Conservation (phyloP, 306 rosid species). For the Malus asiatica region DNA sequence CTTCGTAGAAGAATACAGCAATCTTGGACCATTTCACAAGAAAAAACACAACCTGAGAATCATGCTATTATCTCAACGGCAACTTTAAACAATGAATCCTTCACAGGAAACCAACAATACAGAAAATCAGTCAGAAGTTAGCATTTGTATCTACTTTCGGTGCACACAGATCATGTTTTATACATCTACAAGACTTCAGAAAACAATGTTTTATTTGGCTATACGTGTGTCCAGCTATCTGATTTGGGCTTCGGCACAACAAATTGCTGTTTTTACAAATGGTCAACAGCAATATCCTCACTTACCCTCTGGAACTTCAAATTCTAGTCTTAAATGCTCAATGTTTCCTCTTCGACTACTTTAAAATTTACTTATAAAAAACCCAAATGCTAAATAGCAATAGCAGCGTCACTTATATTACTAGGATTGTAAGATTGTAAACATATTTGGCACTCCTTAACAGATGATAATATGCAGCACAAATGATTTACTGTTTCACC, state of each 20-base stretch:
- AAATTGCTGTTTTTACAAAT: not conserved
- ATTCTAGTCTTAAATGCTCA: no score
- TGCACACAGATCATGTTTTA: conserved; percentile 3
- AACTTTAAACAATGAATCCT: not conserved
- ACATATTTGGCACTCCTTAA: no score
- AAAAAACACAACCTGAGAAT: not conserved
- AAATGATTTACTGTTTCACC: not conserved
- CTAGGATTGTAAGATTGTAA: not conserved
- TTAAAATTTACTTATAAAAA: no score
- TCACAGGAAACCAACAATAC: conserved; percentile 13
- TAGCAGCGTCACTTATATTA: not conserved
- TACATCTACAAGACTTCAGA: not conserved
- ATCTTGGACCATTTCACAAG: not conserved
- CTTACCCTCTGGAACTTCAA: no score
- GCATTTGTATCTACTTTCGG: conserved; percentile 7
- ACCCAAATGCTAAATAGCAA: not conserved
- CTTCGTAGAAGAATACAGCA: not conserved
- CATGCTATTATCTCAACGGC: not conserved
- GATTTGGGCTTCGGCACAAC: not conserved
- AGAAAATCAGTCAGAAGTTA: conserved; percentile 15
- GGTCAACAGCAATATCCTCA: not conserved
- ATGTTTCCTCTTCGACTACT: not conserved
- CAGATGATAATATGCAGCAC: not conserved
- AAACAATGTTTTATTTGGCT: not conserved
- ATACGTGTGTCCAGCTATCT: not conserved